These are phyloP conservation scores for Santalum album DNA, from an alignment of 164 flowering plant genomes.

Conservation along the genomic window DNA sequence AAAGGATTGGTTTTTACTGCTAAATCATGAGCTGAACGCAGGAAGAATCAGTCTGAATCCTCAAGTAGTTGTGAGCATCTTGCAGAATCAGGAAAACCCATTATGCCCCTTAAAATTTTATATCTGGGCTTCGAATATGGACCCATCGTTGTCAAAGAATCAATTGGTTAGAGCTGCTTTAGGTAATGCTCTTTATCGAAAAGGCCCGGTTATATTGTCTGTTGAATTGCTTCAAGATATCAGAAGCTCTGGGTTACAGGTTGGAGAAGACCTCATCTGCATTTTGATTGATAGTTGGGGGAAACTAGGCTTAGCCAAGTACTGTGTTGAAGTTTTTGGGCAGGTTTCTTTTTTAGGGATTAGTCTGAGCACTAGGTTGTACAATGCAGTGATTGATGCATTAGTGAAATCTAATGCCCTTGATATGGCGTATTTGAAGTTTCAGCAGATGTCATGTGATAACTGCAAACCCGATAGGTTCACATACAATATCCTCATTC, in stretches of 20 bases:
- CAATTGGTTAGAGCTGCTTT: conserved; percentile 41
- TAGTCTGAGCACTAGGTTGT: conserved; percentile 65
- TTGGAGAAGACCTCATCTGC: conserved; percentile 64
- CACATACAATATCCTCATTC: conserved; percentile 83
- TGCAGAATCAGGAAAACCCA: conserved; percentile 74
- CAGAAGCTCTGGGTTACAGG: conserved; percentile 31
- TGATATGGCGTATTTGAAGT: conserved; percentile 82
- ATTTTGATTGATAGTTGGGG: conserved; percentile 90
- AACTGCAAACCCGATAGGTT: conserved; percentile 75
- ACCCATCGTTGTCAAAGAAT: conserved; percentile 30
- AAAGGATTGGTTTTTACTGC: conserved; percentile 70
- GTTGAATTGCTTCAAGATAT: conserved; percentile 55
- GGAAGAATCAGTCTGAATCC: conserved; percentile 29
- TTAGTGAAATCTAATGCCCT: conserved; percentile 76
- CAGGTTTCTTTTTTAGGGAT: conserved; percentile 76
- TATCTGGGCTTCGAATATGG: conserved; percentile 55
- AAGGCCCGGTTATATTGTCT: conserved; percentile 77
- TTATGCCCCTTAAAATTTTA: conserved; percentile 48
- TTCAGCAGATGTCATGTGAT: conserved; percentile 84
- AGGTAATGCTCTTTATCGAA: conserved; percentile 38
- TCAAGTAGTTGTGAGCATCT: conserved; percentile 37
- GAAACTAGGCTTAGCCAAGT: conserved; percentile 78
- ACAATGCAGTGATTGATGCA: conserved; percentile 83
- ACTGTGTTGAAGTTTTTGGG: conserved; percentile 69
- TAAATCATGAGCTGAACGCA: conserved; percentile 44